Evolutionary conservation across 2,329 filamentous ascomycete genomes (phyloP).

Genomic region (Ceratocystis destructans): DNA sequence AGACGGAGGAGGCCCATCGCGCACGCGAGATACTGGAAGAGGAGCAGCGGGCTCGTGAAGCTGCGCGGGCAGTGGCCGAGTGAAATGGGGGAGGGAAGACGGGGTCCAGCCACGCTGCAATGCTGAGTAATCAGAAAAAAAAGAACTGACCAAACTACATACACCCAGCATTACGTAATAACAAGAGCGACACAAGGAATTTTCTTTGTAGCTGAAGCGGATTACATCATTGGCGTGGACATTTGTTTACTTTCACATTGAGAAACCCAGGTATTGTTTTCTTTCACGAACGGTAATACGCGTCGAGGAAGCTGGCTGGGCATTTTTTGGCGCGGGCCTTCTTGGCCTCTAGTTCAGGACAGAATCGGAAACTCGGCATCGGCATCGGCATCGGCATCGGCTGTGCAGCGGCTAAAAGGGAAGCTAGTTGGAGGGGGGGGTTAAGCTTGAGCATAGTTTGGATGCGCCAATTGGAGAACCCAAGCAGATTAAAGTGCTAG

Average conservation of each 20-base stretch:
- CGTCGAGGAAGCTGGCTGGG: neutral
- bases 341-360: neutral
- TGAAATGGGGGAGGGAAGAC: neutral
- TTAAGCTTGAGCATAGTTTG: neutral
- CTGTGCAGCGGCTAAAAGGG: neutral
- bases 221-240: neutral
- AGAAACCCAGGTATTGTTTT: neutral
- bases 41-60: slow-evolving; percentile 39
- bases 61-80: slow-evolving; percentile 23
- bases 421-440: neutral
- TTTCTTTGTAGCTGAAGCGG: neutral
- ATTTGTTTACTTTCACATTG: neutral
- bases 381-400: neutral
- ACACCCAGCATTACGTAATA: neutral
- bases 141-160: neutral
- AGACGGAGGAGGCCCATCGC: slow-evolving; percentile 54
- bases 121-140: neutral
- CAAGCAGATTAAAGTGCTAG: neutral
- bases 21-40: slow-evolving; percentile 49
- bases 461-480: neutral
- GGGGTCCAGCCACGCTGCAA: neutral
- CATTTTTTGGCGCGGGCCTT: neutral
- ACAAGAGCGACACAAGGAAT: neutral
- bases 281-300: neutral
- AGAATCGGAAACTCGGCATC: neutral